These are phyloP conservation scores for Raffaelea arxii DNA, from an alignment of 2,329 filamentous ascomycete genomes.

Conservation along the genomic window DNA sequence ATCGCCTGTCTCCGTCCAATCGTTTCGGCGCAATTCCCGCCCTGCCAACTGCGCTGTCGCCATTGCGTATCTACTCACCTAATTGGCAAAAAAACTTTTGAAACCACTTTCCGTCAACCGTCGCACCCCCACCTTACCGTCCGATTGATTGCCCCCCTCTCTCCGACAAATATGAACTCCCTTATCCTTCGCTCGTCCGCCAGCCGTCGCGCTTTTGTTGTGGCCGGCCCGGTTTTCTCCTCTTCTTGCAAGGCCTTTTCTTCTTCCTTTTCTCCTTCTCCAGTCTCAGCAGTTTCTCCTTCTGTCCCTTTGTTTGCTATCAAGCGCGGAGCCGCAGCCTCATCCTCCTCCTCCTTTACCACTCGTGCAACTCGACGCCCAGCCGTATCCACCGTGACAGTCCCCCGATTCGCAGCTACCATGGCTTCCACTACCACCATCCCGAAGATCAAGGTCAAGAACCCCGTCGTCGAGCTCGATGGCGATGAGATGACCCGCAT, in stretches of 20 bases:
- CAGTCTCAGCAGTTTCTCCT: conserved; percentile 4
- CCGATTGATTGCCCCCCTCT: background rate
- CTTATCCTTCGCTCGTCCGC: conserved; percentile 9
- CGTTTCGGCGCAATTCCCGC: conserved; percentile 7
- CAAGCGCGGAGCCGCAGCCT: conserved; percentile 2
- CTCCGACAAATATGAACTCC: conserved; percentile 7
- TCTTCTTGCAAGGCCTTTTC: conserved; percentile 8
- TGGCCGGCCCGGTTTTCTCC: conserved; percentile 10
- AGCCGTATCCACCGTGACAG: conserved; percentile 25
- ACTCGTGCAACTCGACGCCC: conserved; percentile 4
- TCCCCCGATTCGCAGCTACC: conserved; percentile 30
- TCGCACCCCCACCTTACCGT: background rate
- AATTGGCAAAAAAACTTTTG: too few species aligned
- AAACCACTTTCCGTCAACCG: too few species aligned
- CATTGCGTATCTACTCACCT: too few species aligned
- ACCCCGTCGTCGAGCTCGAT: conserved; percentile 95
- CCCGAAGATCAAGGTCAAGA: conserved; percentile 98
- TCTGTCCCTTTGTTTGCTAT: conserved; percentile 2
- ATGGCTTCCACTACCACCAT: conserved; percentile 9
- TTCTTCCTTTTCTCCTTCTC: conserved; percentile 4
- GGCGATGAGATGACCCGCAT: conserved; percentile 95
- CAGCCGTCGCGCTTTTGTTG: conserved; percentile 8
- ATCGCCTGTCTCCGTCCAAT: conserved; percentile 7
- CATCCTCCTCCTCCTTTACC: background rate
- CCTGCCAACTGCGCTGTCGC: too few species aligned